Evolutionary conservation across 176 grass and related monocot genomes (phyloP), one percentile per base, ranked within the genome.

Genomic region (Carex myosuroides): DNA sequence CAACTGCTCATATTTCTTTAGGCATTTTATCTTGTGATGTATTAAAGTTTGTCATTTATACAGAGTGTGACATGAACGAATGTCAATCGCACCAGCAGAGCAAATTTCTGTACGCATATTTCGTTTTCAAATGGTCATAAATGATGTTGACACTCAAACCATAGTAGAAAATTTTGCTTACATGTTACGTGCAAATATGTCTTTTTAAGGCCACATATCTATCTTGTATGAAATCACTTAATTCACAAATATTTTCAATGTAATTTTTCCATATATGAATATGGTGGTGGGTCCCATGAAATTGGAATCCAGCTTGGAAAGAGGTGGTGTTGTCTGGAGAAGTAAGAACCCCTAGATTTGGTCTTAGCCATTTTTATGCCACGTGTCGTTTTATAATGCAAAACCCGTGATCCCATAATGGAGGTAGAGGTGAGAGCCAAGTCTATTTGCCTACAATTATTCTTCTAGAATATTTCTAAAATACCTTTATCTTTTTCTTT

Each of bases 381-480:
- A 83, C 80, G 80, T 83, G 80, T 83, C 61, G 61, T 3, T 1
- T 5, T 14, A 29, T 30, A 22, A 83, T 65, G 80, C 57, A 56
- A 77, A 83, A 83, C 62, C 61, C 80, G 80, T 83, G 80, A 83
- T 67, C 42, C 61, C 57, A 83, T 83, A 83, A 83, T 83, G 61
- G 80, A 65, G 80, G 42, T 83, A 68, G 41, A 82, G 80, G 80
- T 67, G 80, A 39, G 16, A 16, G 6, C 10, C 22, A 39, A 21
- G 2, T 13, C 53, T 42, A 17, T 60, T 1, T 65, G 5, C 10
- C n/a, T 74, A 74, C 11, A 52, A 74, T 74, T 53, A 29, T 24
- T 74, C 44, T 16, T 74, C 70, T 74, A 26, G 3, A 26, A 20
- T 20, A 10, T 39, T 11, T 70, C 13, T 18, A 61, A 24, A 62